Evolutionary conservation across 208 protist species (phyloP), one percentile per base, ranked within the genome.

Genomic region (Acanthamoeba castellanii): DNA sequence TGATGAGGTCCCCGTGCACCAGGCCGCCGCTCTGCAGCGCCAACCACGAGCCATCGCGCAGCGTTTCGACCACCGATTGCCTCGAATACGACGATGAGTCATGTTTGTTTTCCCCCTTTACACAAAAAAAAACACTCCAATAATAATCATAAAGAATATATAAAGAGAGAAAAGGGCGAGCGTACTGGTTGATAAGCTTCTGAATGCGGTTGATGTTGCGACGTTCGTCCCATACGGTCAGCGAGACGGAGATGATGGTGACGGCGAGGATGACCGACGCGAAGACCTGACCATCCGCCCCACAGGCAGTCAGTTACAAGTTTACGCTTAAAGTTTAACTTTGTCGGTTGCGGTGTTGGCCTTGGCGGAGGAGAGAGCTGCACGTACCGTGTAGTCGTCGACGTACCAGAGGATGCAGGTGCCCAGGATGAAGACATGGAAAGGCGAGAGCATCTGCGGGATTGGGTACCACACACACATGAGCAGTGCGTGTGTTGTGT

Each of bases 341-440:
- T 42, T 42, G 37, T 42, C 37, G 37, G 37, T 42, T 42, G 37
- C 37, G n/a, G 37, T 42, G 37, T 42, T 42, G 37, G 37, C 3
- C 37, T 42, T 3, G n/a, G n/a, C n/a, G n/a, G 3, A 42, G 37
- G 3, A 3, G 37, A 42, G 37, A 42, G 37, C 37, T 42, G 37
- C 37, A 1, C 66, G 66, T 72, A 72, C 66, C 22, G 66, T 72
- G 66, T 72, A 72, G 22, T 72, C 66, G 30, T 72, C 66, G 22
- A 72, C 66, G 30, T 37, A 72, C 66, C 66, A 72, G 30, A 72
- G 66, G 66, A 72, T 72, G 66, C 66, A 72, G n/a, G 66, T 72
- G 30, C n/a, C 2, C 22, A 72, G 22, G 22, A 72, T 72, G 30
- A 72, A 72, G 14, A 72, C 66, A n/a, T 72, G 66, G 30, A 72